Evolutionary conservation across 2,329 filamentous ascomycete genomes (phyloP).

Genomic region (Diplodia intermedia): DNA sequence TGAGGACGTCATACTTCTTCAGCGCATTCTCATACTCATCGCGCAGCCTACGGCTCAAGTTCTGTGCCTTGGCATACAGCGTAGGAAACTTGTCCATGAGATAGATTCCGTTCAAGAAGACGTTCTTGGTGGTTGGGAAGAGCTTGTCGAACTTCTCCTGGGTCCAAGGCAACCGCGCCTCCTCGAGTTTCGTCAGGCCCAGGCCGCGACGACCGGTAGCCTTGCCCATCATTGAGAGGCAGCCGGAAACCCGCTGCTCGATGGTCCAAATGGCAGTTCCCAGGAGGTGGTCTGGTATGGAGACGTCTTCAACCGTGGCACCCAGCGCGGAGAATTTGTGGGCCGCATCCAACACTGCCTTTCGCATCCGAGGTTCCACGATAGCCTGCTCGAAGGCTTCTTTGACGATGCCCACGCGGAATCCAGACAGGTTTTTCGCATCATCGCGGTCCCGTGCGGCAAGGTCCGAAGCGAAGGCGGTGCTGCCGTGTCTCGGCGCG

Average conservation of each 20-base stretch:
- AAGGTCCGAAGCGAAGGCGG: conserved; percentile 36
- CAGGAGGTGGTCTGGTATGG: conserved; percentile 57
- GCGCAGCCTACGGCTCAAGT: conserved; percentile 49
- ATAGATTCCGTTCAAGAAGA: conserved; percentile 52
- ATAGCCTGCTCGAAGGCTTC: conserved; percentile 37
- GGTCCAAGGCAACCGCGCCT: conserved; percentile 57
- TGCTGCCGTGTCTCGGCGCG: conserved; percentile 40
- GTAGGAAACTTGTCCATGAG: conserved; percentile 47
- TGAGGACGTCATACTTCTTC: conserved; percentile 48
- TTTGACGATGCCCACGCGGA: conserved; percentile 42
- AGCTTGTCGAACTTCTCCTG: conserved; percentile 57
- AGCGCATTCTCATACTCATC: conserved; percentile 50
- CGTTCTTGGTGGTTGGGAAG: conserved; percentile 57
- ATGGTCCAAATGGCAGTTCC: conserved; percentile 57
- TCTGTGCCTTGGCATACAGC: conserved; percentile 52
- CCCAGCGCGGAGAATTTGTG: conserved; percentile 54
- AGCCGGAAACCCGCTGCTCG: conserved; percentile 45
- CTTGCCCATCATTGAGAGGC: conserved; percentile 50
- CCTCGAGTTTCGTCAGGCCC: conserved; percentile 58
- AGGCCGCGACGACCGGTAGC: conserved; percentile 48
- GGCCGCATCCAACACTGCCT: conserved; percentile 52
- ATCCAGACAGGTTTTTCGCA: conserved; percentile 34
- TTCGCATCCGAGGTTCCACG: conserved; percentile 50
- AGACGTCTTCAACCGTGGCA: conserved; percentile 56
- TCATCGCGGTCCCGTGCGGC: conserved; percentile 3